phyloP scores from a whole-genome alignment of 495 filamentous ascomycete genomes.

The Cenococcum geophilum region DNA sequence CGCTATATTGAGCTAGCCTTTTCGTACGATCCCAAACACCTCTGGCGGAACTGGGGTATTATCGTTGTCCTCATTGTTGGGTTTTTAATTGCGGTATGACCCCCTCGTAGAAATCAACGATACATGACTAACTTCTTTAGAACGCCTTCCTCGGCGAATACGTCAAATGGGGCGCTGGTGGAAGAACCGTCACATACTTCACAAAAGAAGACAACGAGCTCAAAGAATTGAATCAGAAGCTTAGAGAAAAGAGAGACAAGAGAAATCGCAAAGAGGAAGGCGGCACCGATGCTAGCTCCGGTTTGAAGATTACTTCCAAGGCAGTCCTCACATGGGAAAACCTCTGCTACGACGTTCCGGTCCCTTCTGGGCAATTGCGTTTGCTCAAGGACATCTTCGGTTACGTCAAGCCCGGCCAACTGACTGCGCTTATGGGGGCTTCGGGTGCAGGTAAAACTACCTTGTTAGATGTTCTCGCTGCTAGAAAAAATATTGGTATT shows the following conservation, averaged over 20 bases:
- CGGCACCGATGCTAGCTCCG: slow-evolving; percentile 43
- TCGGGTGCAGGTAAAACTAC: slow-evolving; percentile 88
- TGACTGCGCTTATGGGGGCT: slow-evolving; percentile 79
- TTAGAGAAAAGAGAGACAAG: slow-evolving; percentile 52
- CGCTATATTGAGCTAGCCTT: slow-evolving; percentile 60
- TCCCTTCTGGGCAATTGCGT: slow-evolving; percentile 58
- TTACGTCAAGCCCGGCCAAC: slow-evolving; percentile 69
- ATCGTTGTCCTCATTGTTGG: slow-evolving; percentile 60
- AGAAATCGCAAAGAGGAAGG: slow-evolving; percentile 45
- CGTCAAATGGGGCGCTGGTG: slow-evolving; percentile 68
- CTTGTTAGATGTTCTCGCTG: slow-evolving; percentile 68
- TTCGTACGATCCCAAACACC: slow-evolving; percentile 52
- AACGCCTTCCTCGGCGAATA: slow-evolving; percentile 71
- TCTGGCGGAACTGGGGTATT: slow-evolving; percentile 76
- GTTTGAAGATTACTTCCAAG: slow-evolving; percentile 60
- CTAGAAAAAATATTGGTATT: slow-evolving; percentile 72
- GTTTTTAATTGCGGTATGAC: slow-evolving; percentile 46
- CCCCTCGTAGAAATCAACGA: neutral
- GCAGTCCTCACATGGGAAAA: slow-evolving; percentile 50
- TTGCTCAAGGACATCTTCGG: slow-evolving; percentile 68
- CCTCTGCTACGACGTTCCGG: slow-evolving; percentile 60
- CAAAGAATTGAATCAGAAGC: slow-evolving; percentile 59
- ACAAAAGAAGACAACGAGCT: slow-evolving; percentile 65
- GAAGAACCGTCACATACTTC: slow-evolving; percentile 70
- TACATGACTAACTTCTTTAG: neutral